Percentiles rank a stretch among this genome's conserved stretches.
Conservation (phyloP, 2,329 filamentous ascomycete genomes). For the Cladosporium sp. region DNA sequence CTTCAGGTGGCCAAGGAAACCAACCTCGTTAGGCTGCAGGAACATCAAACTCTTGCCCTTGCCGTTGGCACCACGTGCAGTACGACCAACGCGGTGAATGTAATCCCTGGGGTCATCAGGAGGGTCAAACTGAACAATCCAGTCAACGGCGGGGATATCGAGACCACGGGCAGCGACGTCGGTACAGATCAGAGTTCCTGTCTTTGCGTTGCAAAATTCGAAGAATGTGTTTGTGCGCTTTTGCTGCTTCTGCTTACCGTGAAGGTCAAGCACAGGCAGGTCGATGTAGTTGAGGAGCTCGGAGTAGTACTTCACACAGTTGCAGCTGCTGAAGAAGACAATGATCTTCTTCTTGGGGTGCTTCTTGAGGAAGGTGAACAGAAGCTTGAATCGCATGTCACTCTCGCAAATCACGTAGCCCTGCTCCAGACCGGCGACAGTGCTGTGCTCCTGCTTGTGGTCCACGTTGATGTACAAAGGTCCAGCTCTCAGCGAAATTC, state of each 20-base stretch:
- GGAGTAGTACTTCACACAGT: slow-evolving; percentile 91
- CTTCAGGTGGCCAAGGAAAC: slow-evolving; percentile 87
- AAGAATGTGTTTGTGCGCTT: slow-evolving; percentile 99
- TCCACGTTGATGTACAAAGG: slow-evolving; percentile 98
- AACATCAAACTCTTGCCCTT: slow-evolving; percentile 91
- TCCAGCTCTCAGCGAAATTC: slow-evolving; percentile 85
- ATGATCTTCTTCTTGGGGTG: slow-evolving; percentile 96
- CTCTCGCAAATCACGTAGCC: slow-evolving; percentile 92
- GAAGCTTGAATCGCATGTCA: slow-evolving; percentile 86
- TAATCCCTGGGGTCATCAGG: slow-evolving; percentile 60
- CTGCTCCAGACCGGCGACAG: slow-evolving; percentile 90
- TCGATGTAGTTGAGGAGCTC: slow-evolving; percentile 98
- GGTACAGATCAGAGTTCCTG: slow-evolving; percentile 89
- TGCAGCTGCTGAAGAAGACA: slow-evolving; percentile 79
- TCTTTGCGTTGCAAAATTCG: slow-evolving; percentile 82
- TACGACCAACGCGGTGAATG: slow-evolving; percentile 94
- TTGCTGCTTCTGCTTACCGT: slow-evolving; percentile 97
- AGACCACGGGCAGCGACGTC: slow-evolving; percentile 93
- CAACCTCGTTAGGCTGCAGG: slow-evolving; percentile 84
- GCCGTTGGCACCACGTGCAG: slow-evolving; percentile 75
- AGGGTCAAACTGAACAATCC: slow-evolving; percentile 93
- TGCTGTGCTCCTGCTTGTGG: slow-evolving; percentile 80
- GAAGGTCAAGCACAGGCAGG: slow-evolving; percentile 77
- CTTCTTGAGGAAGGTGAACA: slow-evolving; percentile 91
- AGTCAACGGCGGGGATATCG: slow-evolving; percentile 94